These are phyloP conservation scores for Aspergillus niger DNA, from an alignment of 2,329 filamentous ascomycete genomes.

Conservation along the genomic window DNA sequence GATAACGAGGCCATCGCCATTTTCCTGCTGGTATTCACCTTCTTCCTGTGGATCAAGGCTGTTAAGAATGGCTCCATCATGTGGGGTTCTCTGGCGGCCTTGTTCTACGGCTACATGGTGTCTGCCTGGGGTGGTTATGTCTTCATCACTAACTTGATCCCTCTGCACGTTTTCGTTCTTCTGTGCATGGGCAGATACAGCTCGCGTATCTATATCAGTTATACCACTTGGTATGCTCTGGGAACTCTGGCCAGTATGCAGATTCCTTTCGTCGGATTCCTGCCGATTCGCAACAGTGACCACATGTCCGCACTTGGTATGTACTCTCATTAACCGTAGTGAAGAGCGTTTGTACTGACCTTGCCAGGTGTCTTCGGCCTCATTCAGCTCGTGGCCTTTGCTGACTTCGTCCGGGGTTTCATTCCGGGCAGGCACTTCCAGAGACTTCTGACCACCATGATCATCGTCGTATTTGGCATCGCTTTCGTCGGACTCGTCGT, in stretches of 20 bases:
- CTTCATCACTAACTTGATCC: constrained; percentile 97
- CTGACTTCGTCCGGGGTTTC: constrained; percentile 85
- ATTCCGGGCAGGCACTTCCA: constrained; percentile 93
- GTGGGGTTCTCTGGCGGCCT: constrained; percentile 89
- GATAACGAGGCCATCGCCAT: constrained; percentile 99
- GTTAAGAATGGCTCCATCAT: constrained; percentile 95
- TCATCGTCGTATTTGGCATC: constrained; percentile 72
- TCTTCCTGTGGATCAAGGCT: constrained; percentile 98
- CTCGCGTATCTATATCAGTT: constrained; percentile 89
- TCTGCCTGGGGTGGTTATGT: constrained; percentile 99
- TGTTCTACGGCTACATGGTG: constrained; percentile 99
- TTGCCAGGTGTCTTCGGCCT: constrained; percentile 84
- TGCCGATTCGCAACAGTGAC: constrained; percentile 94
- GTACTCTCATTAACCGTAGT: constrained; percentile 29
- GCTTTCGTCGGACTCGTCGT: constrained; percentile 75
- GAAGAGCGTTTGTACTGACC: constrained; percentile 23
- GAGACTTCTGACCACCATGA: constrained; percentile 76
- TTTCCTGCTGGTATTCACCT: constrained; percentile 97
- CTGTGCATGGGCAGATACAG: constrained; percentile 97
- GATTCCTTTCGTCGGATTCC: constrained; percentile 96
- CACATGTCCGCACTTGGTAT: constrained; percentile 95
- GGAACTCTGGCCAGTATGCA: constrained; percentile 98
- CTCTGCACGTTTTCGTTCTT: constrained; percentile 88
- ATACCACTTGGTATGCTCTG: constrained; percentile 96
- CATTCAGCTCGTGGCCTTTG: constrained; percentile 87